Evolutionary conservation across 2,329 filamentous ascomycete species (phyloP).

Genomic region (Leptodontidium sp.): DNA sequence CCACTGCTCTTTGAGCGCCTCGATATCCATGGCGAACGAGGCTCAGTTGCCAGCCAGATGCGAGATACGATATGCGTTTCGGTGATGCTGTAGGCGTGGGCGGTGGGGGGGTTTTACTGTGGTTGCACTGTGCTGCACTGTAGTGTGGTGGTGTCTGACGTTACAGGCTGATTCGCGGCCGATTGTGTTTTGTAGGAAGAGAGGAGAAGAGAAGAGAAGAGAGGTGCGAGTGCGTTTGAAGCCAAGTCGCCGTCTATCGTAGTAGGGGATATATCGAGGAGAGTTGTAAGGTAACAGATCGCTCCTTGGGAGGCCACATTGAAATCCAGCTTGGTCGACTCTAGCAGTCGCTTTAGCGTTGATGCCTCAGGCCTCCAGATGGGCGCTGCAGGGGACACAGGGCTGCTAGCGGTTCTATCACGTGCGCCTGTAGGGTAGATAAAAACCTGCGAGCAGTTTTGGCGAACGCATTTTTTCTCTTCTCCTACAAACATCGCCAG

Average conservation of each 20-base stretch:
- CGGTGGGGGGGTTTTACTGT: neutral
- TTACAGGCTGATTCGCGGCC: neutral
- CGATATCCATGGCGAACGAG: conserved; percentile 42
- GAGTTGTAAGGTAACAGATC: neutral
- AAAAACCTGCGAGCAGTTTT: conserved; percentile 7
- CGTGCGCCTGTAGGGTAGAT: no score
- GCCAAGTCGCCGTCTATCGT: neutral
- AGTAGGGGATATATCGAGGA: neutral
- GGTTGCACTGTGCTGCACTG: neutral
- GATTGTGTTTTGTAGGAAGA: neutral
- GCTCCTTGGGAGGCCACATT: conserved; percentile 14
- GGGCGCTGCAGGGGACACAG: no score
- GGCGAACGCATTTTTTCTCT: conserved; percentile 42
- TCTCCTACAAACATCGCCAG: conserved; percentile 60
- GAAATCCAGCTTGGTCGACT: neutral
- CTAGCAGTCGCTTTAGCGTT: conserved; percentile 30
- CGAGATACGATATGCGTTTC: neutral
- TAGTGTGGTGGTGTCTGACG: neutral
- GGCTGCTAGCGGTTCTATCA: no score
- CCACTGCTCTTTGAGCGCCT: conserved; percentile 47
- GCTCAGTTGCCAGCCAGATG: conserved; percentile 18
- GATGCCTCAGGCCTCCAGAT: no score
- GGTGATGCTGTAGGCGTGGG: neutral
- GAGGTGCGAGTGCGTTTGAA: neutral
- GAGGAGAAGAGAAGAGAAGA: neutral